Base-by-base conservation (phyloP, 106 monocot genomes). In the Chionographis japonica region DNA sequence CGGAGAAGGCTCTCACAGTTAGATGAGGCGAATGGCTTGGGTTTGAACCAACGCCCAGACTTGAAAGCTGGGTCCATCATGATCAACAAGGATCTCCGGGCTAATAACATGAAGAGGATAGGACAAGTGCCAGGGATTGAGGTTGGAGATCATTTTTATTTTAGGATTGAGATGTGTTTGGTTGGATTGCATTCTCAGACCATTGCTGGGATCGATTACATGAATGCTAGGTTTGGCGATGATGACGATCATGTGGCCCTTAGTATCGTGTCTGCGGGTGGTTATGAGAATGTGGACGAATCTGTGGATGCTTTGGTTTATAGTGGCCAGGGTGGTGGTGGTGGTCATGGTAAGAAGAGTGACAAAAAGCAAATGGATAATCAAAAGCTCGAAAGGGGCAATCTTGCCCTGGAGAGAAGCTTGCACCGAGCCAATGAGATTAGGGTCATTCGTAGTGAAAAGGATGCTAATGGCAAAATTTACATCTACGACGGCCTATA, bases 401-500 rank as follows among this genome's bases (percentile, higher is more conserved):
- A 94, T 66, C 89, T 94, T 62, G 94, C 90, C 13, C 62, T 94
- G 35, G 87, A 90, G 69, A 84, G 77, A 67, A 94, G 94, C 59
- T 68, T 79, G 61, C 77, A 76, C 50, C 35, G 78, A 40, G 74
- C 70, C 1, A 85, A 70, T 41, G 62, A 51, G 13, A 75, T 94
- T 10, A 77, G 94, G 69, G 94, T 94, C 16, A 79, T 87, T 15
- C 69, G 94, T 10, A 86, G 82, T 61, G 70, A 68, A 19, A 87
- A 79, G 58, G 84, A 89, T 71, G 68, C 18, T 8, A 67, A 57
- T 66, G 80, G 84, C 12, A 90, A 77, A 68, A 82, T 90, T 58
- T 94, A 94, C 54, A 58, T 87, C 46, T 94, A 94, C 68, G 94
- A 94, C 61, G 94, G 94, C 18, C 69, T 94, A 6, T 94, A 94